Base-by-base conservation (phyloP, 306 rosid genomes). In the Glycine soja region DNA sequence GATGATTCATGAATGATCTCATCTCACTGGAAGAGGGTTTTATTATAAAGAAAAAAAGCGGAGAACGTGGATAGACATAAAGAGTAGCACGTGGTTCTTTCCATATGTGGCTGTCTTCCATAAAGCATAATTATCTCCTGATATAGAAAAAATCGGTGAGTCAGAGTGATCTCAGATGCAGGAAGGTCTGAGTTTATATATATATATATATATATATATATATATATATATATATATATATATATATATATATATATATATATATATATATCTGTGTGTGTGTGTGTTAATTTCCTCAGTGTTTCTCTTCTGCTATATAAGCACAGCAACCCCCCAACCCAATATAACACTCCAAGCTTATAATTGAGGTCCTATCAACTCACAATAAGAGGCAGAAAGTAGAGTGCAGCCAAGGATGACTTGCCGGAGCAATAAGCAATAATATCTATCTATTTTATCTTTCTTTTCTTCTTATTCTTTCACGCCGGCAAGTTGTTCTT, bases 341-440 rank as follows among this genome's bases (percentile, higher is more conserved):
- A 14, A 56, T 5, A 0, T 7, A 32, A 11, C 13, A 15, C 38
- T 11, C 12, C 34, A 16, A 14, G 15, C 34, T 40, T 42, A 0
- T n/a, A 2, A 30, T 10, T 40, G 50, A 40, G 16, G 88, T 80
- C 43, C 76, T 56, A 72, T 71, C 8, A 42, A 42, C 80, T 87
- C 80, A 76, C 85, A 85, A 16, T 45, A 82, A 50, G 83, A 76
- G 58, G 80, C 14, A 57, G 78, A 85, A 77, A 85, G 85, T 75
- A 8, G 80, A 71, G 69, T 87, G 90, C 80, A 87, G 86, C 90
- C 85, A 71, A 75, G 87, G 88, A 84, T 87, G 86, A 87, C 88
- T 82, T 87, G 82, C 88, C 86, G 80, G 58, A 52, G 19, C 6
- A 52, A 13, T 52, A 42, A 42, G 46, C 46, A 7, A 42, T 7